Percentiles rank a stretch among this genome's conserved stretches.
These are phyloP conservation scores for Candida ponderosae DNA, from an alignment of 805 yeast genomes.

Conservation along the genomic window DNA sequence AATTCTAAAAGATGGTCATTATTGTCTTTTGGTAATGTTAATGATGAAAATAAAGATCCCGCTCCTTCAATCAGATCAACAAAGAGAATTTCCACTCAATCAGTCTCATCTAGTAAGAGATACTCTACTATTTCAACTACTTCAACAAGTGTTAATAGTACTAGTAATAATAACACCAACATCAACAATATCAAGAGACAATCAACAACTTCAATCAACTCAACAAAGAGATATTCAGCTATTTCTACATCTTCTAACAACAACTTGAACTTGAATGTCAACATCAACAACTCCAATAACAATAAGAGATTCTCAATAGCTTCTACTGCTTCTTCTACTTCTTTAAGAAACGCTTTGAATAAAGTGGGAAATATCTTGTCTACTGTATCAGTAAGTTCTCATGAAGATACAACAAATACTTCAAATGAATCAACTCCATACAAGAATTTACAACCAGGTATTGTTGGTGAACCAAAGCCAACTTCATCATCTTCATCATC, in stretches of 20 bases:
- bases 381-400: conserved; percentile 15
- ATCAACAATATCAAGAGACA: conserved; percentile 10
- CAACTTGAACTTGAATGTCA: too few relatives aligned
- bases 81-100: not conserved
- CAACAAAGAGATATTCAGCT: conserved; percentile 2
- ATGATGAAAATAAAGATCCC: conserved; percentile 10
- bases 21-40: conserved; percentile 15
- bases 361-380: conserved; percentile 17
- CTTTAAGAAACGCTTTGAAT: conserved; percentile 11
- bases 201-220: conserved; percentile 11
- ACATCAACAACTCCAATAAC: not conserved
- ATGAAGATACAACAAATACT: conserved; percentile 4
- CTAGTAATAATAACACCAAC: too few relatives aligned
- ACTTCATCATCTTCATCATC: conserved; percentile 2
- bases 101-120: not conserved
- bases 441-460: conserved; percentile 13
- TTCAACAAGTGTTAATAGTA: too few relatives aligned
- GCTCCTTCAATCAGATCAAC: conserved; percentile 7
- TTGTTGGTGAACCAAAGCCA: conserved; percentile 12
- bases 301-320: conserved; percentile 1
- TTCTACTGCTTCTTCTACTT: not conserved
- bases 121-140: not conserved
- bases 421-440: conserved; percentile 15
- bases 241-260: not conserved
- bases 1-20: conserved; percentile 22